A percentile compares a stretch with the other conserved stretches of the same genome.
phyloP scores from a whole-genome alignment of 2,329 filamentous ascomycete genomes.

The Onygena corvina region DNA sequence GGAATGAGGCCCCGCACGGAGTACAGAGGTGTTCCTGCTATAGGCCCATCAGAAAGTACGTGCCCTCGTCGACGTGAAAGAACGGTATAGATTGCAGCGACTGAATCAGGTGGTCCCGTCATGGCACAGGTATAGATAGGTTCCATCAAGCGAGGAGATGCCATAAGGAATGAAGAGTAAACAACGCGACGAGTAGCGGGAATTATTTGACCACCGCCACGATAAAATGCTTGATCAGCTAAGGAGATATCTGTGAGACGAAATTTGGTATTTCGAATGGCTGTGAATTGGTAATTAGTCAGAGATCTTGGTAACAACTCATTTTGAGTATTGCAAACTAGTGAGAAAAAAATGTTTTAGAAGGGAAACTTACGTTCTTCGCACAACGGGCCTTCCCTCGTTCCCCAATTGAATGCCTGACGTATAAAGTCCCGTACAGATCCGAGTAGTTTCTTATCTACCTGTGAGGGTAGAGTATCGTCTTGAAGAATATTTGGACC shows the following conservation, averaged over 20 bases:
- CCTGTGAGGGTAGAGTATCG: conserved; percentile 85
- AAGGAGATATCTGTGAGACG: conserved; percentile 83
- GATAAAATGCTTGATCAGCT: conserved; percentile 81
- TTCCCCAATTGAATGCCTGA: conserved; percentile 94
- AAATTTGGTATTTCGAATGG: conserved; percentile 96
- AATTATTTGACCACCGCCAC: conserved; percentile 93
- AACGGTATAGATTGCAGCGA: conserved; percentile 82
- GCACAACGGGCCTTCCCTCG: conserved; percentile 86
- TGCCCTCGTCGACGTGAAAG: conserved; percentile 80
- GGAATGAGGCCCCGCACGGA: conserved; percentile 82
- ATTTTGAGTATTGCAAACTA: not conserved
- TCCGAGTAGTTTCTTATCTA: conserved; percentile 81
- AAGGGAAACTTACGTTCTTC: conserved; percentile 71
- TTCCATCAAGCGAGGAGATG: conserved; percentile 90
- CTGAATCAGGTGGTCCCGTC: conserved; percentile 80
- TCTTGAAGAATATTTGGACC: conserved; percentile 94
- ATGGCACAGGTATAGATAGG: conserved; percentile 87
- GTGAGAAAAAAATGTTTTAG: conserved; percentile 8
- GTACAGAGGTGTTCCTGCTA: conserved; percentile 89
- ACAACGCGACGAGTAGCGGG: conserved; percentile 84
- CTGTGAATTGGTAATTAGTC: conserved; percentile 22
- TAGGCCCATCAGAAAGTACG: conserved; percentile 83
- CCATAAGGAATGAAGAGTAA: conserved; percentile 95
- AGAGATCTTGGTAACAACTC: conserved; percentile 13
- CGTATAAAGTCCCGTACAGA: conserved; percentile 84